Evolutionary conservation across 768 basidiomycete genomes (phyloP).

Genomic region (Pulveroboletus sp.): DNA sequence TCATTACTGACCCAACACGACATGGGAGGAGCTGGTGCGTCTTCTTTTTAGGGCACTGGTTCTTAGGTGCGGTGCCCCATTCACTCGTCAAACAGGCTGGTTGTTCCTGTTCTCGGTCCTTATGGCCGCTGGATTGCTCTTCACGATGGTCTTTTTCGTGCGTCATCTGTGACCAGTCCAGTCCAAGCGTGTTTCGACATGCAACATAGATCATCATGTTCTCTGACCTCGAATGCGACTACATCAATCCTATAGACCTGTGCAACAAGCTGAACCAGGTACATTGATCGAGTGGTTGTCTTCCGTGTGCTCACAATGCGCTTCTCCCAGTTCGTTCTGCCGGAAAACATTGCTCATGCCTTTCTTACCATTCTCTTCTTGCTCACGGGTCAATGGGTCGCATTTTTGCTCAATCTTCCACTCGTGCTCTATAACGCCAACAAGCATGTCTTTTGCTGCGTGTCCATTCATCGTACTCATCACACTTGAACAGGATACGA

Average conservation of each 20-base stretch:
- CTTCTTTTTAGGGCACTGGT: not conserved
- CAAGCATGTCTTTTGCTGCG: conserved; percentile 57
- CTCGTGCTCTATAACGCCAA: conserved; percentile 87
- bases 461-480: not conserved
- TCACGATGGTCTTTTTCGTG: conserved; percentile 99
- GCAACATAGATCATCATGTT: conserved; percentile 94
- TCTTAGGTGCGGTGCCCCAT: not conserved
- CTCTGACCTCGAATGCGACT: conserved; percentile 98
- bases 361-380: conserved; percentile 89
- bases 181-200: not conserved
- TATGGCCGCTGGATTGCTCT: conserved; percentile 89
- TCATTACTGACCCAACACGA: conserved; percentile 3
- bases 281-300: conserved; percentile 16
- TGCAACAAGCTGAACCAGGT: conserved; percentile 99
- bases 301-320: not conserved
- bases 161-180: conserved; percentile 33
- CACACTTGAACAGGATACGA: conserved; percentile 57
- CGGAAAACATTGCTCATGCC: conserved; percentile 93
- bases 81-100: conserved; percentile 63
- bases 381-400: conserved; percentile 92
- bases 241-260: conserved; percentile 99
- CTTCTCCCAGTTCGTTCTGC: conserved; percentile 81
- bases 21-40: conserved; percentile 44
- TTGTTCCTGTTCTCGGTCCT: conserved; percentile 95
- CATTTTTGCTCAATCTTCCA: conserved; percentile 86